Percentiles rank a stretch among this genome's conserved stretches.
Conservation (phyloP, 2,329 filamentous ascomycete genomes). For the Myriangium duriaei region DNA sequence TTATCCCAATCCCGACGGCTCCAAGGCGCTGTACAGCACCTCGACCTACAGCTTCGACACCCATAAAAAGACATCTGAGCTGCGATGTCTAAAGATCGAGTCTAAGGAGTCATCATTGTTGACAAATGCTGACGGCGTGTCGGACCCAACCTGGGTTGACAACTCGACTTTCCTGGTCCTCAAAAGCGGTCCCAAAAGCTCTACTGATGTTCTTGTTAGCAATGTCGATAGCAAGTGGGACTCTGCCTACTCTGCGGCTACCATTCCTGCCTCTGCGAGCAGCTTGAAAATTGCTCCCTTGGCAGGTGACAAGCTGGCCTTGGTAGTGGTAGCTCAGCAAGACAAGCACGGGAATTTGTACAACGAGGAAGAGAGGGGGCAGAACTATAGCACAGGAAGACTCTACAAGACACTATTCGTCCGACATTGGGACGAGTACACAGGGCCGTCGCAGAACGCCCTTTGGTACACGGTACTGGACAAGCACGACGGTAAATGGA, state of each 20-base stretch:
- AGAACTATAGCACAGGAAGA: constrained; percentile 33
- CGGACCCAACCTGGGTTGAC: constrained; percentile 67
- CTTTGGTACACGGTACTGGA: constrained; percentile 59
- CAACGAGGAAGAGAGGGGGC: constrained; percentile 37
- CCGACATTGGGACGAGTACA: constrained; percentile 44
- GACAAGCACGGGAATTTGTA: constrained; percentile 54
- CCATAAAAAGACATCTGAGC: constrained; percentile 56
- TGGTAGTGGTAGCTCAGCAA: constrained; percentile 47
- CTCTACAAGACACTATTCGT: constrained; percentile 41
- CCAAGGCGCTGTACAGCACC: constrained; percentile 52
- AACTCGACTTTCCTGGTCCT: constrained; percentile 47
- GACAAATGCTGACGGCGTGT: constrained; percentile 50
- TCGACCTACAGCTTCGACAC: constrained; percentile 70
- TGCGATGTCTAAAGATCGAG: constrained; percentile 56
- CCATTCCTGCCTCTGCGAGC: constrained; percentile 33
- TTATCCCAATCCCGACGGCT: constrained; percentile 55
- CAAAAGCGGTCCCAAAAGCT: constrained; percentile 29
- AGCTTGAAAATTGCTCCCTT: constrained; percentile 36
- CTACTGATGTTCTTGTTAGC: constrained; percentile 27
- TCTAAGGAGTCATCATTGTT: constrained; percentile 54
- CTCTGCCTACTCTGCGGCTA: constrained; percentile 26
- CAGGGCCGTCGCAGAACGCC: constrained; percentile 54
- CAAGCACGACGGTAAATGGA: constrained; percentile 22
- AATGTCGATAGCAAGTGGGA: constrained; percentile 16
- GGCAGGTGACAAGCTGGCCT: constrained; percentile 25